Conservation (phyloP, 352 stramenopile genomes). For the Phytophthora multivora region DNA sequence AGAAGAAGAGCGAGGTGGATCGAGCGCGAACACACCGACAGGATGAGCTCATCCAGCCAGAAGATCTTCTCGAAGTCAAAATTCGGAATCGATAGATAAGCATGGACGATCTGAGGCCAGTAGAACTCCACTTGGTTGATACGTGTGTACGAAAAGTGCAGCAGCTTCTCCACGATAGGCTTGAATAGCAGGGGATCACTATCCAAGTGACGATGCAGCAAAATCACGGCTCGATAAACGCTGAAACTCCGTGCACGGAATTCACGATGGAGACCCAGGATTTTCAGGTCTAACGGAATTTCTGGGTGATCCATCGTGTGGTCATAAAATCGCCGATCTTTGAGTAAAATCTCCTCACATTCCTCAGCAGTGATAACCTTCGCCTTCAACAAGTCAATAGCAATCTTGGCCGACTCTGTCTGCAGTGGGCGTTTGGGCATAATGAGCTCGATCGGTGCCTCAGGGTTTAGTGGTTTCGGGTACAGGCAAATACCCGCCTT, state of each 20-base stretch:
- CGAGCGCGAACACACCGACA: slow-evolving; percentile 88
- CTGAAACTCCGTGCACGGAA: slow-evolving; percentile 82
- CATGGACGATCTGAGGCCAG: slow-evolving; percentile 91
- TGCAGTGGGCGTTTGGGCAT: slow-evolving; percentile 86
- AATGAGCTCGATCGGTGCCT: slow-evolving; percentile 87
- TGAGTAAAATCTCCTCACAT: slow-evolving; percentile 85
- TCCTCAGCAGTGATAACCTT: slow-evolving; percentile 86
- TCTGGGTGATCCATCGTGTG: slow-evolving; percentile 87
- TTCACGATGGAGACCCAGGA: slow-evolving; percentile 86
- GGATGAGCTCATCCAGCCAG: slow-evolving; percentile 87
- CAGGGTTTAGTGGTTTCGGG: slow-evolving; percentile 79
- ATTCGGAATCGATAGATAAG: slow-evolving; percentile 86
- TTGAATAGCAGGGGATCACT: slow-evolving; percentile 88
- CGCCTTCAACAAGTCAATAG: slow-evolving; percentile 86
- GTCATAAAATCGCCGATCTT: slow-evolving; percentile 83
- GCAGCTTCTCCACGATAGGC: slow-evolving; percentile 82
- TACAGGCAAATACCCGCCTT: slow-evolving; percentile 89
- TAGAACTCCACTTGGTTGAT: slow-evolving; percentile 94
- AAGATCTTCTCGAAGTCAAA: slow-evolving; percentile 92
- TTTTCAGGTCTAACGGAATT: slow-evolving; percentile 85
- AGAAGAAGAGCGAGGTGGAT: slow-evolving; percentile 86
- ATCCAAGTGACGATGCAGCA: slow-evolving; percentile 86
- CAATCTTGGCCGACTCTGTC: slow-evolving; percentile 83
- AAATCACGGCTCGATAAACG: slow-evolving; percentile 84
- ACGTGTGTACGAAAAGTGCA: slow-evolving; percentile 87